Evolutionary conservation across 768 basidiomycete species (phyloP), one percentile per base, ranked within the genome.

Genomic region (Mycena chlorophos): DNA sequence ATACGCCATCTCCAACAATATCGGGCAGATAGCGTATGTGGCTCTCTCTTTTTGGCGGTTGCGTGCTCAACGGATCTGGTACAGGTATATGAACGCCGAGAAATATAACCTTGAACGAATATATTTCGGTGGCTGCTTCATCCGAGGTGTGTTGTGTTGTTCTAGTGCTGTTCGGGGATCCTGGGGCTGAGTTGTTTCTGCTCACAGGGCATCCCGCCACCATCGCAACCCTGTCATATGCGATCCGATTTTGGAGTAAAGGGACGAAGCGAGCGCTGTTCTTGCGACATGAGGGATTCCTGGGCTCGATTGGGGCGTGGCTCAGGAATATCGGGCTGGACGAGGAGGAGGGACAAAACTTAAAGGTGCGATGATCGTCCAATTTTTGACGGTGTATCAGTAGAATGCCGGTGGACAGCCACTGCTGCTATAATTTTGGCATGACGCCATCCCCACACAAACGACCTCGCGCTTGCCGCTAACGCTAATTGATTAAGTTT

Each of bases 11-110:
- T 95, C 92, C 65, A 99, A 99, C 75, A 99, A 99, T 71, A 99
- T 99, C 63, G 97, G 97, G 16, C 97, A 99, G 73, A 98, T 99
- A 75, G 97, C 97, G 96, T 99, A 72, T 70, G 94, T n/a, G n/a
- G n/a, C 88, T 42, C 34, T 34, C 28, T 28, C 53, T 29, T 20
- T 64, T 28, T 25, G 14, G 26, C 23, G 45, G 51, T 28, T 38
- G 23, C 52, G 46, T 25, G 25, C 54, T 60, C 29, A 38, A 51
- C 52, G 51, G 49, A 28, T 55, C 55, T n/a, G n/a, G n/a, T 13
- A 28, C 68, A 96, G 93, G 45, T 98, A 94, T 72, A 98, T 99
- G 97, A 98, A 99, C 69, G 97, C 97, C 53, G 97, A 98, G 70
- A 98, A 98, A 76, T 97, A 98, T 71, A 87, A 91, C 63, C 71